Base-by-base conservation (phyloP, 192 early-diverging fungal genomes). In the Coemansia sp. region DNA sequence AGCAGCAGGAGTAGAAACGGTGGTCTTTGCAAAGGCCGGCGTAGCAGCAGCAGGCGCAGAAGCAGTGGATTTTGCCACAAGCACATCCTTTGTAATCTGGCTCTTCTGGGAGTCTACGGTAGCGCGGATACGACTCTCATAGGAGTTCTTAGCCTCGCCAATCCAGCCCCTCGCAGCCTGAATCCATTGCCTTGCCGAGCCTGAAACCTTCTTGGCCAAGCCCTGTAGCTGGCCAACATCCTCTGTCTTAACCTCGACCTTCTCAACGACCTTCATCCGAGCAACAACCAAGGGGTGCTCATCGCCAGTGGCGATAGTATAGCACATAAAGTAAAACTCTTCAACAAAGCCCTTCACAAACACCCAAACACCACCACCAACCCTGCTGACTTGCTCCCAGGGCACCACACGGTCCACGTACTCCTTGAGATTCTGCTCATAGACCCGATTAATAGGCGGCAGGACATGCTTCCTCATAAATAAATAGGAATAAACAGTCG, bases 351-450 rank as follows among this genome's bases (percentile, higher is more conserved):
- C 48, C 57, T 23, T 38, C 21, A 51, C 20, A 35, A 76, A 37
- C 5, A 65, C 60, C 1, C 59, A 11, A 14, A 65, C 10, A 0
- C 67, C 37, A 4, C 20, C 56, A 0, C 48, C 7, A 20, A 74
- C 65, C 0, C 20, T 16, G 2, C 73, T 55, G 31, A 74, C 65
- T 11, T 70, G 58, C 48, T 82, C 75, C 79, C 79, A 82, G 58
- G 74, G 74, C n/a, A 82, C 79, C 3, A 82, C 53, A 26, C 65
- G 70, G 21, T 82, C 79, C n/a, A 82, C 74, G 35, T 82, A 59
- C 2, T 38, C 56, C 62, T 77, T 66, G n/a, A 82, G 61, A 2
- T 70, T 70, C 50, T 51, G 45, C 0, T 38, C 67, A 36, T 82
- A 82, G 11, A 56, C 48, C 0, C 31, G 20, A 38, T 36, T 62